phyloP scores from a whole-genome alignment of 2,329 filamentous ascomycete genomes.

The Grosmannia serpens region DNA sequence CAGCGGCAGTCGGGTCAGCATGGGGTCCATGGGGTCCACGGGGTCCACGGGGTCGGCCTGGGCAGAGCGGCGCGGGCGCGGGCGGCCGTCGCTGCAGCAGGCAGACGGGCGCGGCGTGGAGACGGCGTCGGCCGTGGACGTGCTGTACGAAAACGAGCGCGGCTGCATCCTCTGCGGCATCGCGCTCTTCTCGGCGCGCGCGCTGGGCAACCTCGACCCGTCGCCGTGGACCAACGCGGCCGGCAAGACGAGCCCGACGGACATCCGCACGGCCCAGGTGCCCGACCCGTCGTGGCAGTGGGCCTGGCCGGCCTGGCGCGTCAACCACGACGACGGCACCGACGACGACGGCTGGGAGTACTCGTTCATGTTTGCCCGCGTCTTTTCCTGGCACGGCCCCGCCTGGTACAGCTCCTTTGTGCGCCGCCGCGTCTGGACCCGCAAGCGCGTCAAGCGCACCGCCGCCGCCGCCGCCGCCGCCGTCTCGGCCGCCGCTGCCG shows the following conservation, averaged over 20 bases:
- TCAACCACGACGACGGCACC: conserved; percentile 57
- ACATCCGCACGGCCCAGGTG: conserved; percentile 77
- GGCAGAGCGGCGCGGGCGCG: too few species aligned
- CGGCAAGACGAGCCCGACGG: conserved; percentile 48
- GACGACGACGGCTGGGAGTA: conserved; percentile 96
- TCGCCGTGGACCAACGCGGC: conserved; percentile 70
- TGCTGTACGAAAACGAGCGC: conserved; percentile 92
- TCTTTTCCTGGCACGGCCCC: conserved; percentile 76
- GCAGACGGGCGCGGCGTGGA: neutral
- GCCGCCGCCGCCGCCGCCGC: conserved; percentile 3
- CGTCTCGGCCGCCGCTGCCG: conserved; percentile 11
- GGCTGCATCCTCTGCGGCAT: conserved; percentile 83
- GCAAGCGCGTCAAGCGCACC: conserved; percentile 55
- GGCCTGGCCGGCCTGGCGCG: conserved; percentile 56
- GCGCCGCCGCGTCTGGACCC: conserved; percentile 76
- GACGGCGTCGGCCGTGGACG: conserved; percentile 50
- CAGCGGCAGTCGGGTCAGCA: neutral
- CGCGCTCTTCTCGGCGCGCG: conserved; percentile 77
- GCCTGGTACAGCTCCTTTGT: conserved; percentile 95
- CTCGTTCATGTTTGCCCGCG: conserved; percentile 69
- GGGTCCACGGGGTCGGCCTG: too few species aligned
- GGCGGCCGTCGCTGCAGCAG: neutral
- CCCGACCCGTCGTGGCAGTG: conserved; percentile 95
- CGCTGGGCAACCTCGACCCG: conserved; percentile 77
- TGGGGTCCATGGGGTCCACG: neutral